Conservation (phyloP, 106 monocot species). For the Platanthera guangdongensis region DNA sequence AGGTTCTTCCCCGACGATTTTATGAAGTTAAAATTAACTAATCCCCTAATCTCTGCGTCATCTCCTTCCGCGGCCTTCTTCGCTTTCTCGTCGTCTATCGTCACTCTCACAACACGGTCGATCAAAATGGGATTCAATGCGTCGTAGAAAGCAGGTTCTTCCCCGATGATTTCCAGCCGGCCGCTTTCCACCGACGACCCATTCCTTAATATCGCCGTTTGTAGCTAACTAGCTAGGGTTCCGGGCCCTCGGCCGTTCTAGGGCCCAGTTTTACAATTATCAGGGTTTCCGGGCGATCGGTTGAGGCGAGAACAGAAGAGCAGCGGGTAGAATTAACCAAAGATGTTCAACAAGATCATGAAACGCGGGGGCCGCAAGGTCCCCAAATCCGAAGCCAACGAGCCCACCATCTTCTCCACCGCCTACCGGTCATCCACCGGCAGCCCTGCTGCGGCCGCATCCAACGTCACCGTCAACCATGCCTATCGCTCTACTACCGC, state of each 20-base stretch:
- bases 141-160: background rate
- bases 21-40: too few species aligned
- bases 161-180: background rate
- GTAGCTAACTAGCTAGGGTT: background rate
- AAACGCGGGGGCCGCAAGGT: conserved; percentile 28
- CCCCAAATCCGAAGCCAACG: conserved; percentile 25
- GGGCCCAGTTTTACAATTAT: background rate
- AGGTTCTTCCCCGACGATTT: too few species aligned
- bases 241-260: background rate
- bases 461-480: conserved; percentile 28
- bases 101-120: conserved; percentile 1
- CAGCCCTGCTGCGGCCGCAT: background rate
- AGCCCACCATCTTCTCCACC: conserved; percentile 6
- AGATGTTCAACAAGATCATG: conserved; percentile 29
- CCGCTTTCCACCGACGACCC: background rate
- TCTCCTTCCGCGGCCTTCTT: background rate
- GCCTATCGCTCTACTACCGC: conserved; percentile 25
- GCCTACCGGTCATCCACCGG: conserved; percentile 1
- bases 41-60: background rate
- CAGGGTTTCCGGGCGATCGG: background rate
- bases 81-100: background rate
- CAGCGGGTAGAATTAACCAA: background rate
- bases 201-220: background rate
- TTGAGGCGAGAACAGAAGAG: too few species aligned
- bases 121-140: background rate